Conservation (phyloP, 2,329 filamentous ascomycete genomes). For the Coniosporium uncinatum region DNA sequence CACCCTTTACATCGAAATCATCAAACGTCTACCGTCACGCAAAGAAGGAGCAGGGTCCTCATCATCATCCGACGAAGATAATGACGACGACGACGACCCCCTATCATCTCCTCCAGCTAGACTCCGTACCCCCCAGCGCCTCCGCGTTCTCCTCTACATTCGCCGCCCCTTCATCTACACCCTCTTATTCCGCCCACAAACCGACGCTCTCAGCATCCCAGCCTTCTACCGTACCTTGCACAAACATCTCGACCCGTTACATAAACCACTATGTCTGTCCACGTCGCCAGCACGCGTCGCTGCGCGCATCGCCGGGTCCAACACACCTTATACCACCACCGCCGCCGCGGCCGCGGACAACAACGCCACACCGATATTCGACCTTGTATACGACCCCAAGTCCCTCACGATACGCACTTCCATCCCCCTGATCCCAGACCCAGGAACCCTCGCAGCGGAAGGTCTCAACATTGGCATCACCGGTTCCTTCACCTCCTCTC, state of each 20-base stretch:
- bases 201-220: conserved; percentile 42
- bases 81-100: too few relatives aligned
- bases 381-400: conserved; percentile 54
- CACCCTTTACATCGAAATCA: conserved; percentile 50
- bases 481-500: conserved; percentile 6
- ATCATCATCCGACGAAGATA: too few relatives aligned
- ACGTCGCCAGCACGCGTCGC: conserved; percentile 34
- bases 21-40: neutral
- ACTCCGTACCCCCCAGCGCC: too few relatives aligned
- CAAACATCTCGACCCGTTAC: conserved; percentile 41
- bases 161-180: conserved; percentile 72
- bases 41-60: neutral
- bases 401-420: conserved; percentile 53
- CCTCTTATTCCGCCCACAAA: conserved; percentile 62
- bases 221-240: conserved; percentile 44
- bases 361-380: conserved; percentile 37
- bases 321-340: conserved; percentile 22
- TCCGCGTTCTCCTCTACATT: too few relatives aligned
- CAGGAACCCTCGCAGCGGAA: conserved; percentile 34
- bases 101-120: too few relatives aligned
- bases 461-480: conserved; percentile 15
- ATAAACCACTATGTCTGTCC: conserved; percentile 34
- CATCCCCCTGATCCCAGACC: conserved; percentile 58
- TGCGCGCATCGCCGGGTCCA: conserved; percentile 29
- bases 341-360: conserved; percentile 20